Percentiles rank a stretch among this genome's conserved stretches.
phyloP scores from a whole-genome alignment of 371 early-diverging fungal genomes.

The Mortierella sp. region DNA sequence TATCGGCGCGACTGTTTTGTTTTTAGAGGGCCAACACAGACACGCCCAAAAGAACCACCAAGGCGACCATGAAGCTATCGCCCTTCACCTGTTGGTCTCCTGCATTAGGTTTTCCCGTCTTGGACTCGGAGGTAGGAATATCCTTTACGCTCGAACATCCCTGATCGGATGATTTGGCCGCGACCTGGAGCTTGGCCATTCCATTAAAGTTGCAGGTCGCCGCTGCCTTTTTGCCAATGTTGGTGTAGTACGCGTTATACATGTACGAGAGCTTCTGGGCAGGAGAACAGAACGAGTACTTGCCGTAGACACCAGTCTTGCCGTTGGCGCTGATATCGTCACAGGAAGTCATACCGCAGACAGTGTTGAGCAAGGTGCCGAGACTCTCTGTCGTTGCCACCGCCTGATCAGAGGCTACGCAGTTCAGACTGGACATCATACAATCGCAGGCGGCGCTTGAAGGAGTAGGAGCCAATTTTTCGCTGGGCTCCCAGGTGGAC shows the following conservation, averaged over 20 bases:
- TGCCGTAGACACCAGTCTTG: slow-evolving; percentile 69
- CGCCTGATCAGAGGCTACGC: slow-evolving; percentile 68
- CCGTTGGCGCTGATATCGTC: slow-evolving; percentile 68
- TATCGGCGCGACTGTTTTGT: background rate
- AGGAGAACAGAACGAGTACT: slow-evolving; percentile 67
- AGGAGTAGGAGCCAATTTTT: slow-evolving; percentile 78
- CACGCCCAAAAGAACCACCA: slow-evolving; percentile 6
- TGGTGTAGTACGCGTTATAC: slow-evolving; percentile 55
- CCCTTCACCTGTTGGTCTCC: background rate
- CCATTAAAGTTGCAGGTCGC: slow-evolving; percentile 59
- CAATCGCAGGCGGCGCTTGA: slow-evolving; percentile 77
- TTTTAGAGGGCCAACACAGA: slow-evolving; percentile 3
- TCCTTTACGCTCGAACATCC: slow-evolving; percentile 33
- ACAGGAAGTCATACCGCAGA: slow-evolving; percentile 70
- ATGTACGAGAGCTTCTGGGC: slow-evolving; percentile 65
- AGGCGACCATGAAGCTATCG: slow-evolving; percentile 6
- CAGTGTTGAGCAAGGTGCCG: slow-evolving; percentile 61
- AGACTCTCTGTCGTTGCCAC: slow-evolving; percentile 37
- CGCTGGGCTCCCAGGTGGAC: slow-evolving; percentile 72
- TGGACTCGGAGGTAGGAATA: background rate
- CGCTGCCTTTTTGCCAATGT: slow-evolving; percentile 41
- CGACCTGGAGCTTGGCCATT: slow-evolving; percentile 44
- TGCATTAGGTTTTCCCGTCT: background rate
- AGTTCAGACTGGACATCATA: slow-evolving; percentile 75
- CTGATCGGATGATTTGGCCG: slow-evolving; percentile 37